These are phyloP conservation scores for Alternaria solani DNA, from an alignment of 2,329 filamentous ascomycete genomes.

Conservation along the genomic window DNA sequence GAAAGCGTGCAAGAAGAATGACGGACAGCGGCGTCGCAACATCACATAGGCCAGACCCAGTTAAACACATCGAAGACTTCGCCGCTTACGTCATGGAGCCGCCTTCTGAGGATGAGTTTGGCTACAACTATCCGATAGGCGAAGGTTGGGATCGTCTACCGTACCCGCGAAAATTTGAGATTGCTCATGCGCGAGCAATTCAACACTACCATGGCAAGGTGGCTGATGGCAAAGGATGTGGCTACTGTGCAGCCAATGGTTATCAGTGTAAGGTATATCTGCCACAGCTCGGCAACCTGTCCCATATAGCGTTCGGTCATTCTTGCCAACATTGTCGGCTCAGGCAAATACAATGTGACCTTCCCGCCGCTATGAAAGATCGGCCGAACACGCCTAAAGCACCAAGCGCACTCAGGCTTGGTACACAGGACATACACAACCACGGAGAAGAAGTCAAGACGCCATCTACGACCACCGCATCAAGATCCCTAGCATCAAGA, in stretches of 20 bases:
- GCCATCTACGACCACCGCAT: not conserved
- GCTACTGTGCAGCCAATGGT: conserved; percentile 6
- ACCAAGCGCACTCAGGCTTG: not conserved
- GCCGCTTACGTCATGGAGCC: conserved; percentile 8
- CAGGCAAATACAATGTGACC: not conserved
- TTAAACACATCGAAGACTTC: conserved; percentile 13
- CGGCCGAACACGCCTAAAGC: not conserved
- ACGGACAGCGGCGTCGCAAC: not conserved
- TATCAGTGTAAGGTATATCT: conserved; percentile 18
- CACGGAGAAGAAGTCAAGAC: not conserved
- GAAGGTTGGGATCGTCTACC: conserved; percentile 4
- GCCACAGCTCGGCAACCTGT: not conserved
- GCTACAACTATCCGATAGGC: not conserved
- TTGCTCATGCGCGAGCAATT: conserved; percentile 22
- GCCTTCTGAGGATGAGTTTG: conserved; percentile 7
- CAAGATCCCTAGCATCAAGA: not conserved
- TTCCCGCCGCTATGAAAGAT: not conserved
- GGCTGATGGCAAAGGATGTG: conserved; percentile 5
- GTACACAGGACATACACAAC: conserved; percentile 1
- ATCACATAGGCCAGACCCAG: not conserved
- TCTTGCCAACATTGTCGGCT: conserved; percentile 19
- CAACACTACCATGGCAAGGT: conserved; percentile 11
- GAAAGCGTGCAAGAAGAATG: not conserved
- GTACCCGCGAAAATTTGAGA: conserved; percentile 2
- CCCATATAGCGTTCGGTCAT: conserved; percentile 5